These are phyloP conservation scores for Bertia moriformis DNA, from an alignment of 2,329 filamentous ascomycete genomes.

Conservation along the genomic window DNA sequence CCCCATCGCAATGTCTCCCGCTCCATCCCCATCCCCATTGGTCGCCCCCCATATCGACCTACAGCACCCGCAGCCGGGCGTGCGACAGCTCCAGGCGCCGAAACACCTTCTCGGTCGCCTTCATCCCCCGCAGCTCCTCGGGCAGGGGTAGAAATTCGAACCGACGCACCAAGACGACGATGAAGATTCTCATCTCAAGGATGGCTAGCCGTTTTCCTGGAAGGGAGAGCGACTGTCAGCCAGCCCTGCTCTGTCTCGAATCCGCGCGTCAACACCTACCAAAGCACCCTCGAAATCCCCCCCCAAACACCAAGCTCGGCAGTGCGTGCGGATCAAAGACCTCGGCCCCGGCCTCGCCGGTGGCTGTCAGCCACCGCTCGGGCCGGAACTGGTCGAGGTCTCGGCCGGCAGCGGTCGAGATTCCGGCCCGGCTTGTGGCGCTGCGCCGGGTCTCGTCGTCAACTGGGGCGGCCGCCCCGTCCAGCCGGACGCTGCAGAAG, in stretches of 20 bases:
- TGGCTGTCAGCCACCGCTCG: constrained; percentile 19
- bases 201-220: no score
- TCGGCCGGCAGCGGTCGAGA: constrained; percentile 6
- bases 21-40: no score
- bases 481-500: constrained; percentile 10
- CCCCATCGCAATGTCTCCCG: no score
- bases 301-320: constrained; percentile 17
- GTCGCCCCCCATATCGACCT: no score
- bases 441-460: constrained; percentile 14
- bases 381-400: constrained; percentile 18
- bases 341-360: constrained; percentile 9
- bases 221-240: no score
- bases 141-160: not conserved
- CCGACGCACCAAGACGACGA: not conserved
- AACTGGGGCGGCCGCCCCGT: constrained; percentile 6
- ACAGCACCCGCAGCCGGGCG: constrained; percentile 3
- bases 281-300: constrained; percentile 19
- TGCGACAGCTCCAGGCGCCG: constrained; percentile 1
- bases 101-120: constrained; percentile 3
- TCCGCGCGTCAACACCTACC: constrained; percentile 11
- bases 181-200: not conserved
- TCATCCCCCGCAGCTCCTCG: constrained; percentile 2
- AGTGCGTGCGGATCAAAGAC: constrained; percentile 17
- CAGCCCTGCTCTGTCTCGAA: no score
- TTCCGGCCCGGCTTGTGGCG: constrained; percentile 11